A percentile compares a stretch with the other conserved stretches of the same genome.
These are phyloP conservation scores for Durio zibethinus DNA, from an alignment of 345 rosid species.

Conservation along the genomic window DNA sequence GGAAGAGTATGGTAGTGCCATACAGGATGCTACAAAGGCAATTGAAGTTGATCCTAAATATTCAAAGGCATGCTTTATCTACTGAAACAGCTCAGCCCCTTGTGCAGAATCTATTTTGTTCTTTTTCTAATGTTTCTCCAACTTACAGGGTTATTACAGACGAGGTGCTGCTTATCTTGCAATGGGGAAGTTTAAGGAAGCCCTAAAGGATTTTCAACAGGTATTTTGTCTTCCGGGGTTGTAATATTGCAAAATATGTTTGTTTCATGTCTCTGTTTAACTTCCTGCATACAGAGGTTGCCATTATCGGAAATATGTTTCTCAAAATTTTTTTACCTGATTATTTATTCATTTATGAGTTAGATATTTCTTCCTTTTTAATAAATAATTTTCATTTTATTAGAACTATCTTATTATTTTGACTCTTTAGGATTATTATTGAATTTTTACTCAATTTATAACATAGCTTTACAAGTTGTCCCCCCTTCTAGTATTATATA, in stretches of 20 bases:
- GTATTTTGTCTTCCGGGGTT: slow-evolving; percentile 28
- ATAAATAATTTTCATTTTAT: neutral
- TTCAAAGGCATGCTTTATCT: slow-evolving; percentile 56
- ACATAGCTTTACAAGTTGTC: neutral
- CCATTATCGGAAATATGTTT: neutral
- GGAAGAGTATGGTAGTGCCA: slow-evolving; percentile 98
- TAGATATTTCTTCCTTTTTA: neutral
- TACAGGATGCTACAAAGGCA: slow-evolving; percentile 91
- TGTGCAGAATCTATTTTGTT: neutral
- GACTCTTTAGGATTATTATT: neutral
- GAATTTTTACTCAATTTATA: neutral
- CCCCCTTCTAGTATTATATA: neutral
- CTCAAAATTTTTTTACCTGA: neutral
- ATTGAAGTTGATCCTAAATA: slow-evolving; percentile 80
- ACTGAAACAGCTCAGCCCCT: neutral
- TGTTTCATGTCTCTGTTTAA: neutral
- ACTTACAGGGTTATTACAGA: slow-evolving; percentile 80
- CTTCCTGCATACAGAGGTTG: neutral
- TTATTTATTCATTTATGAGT: neutral
- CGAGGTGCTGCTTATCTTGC: slow-evolving; percentile 97
- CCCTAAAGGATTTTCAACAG: slow-evolving; percentile 96
- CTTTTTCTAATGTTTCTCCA: slow-evolving; percentile 24
- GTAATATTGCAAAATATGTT: neutral
- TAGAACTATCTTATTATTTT: neutral
- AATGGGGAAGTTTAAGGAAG: slow-evolving; percentile 96